Conservation (phyloP, 805 yeast species). For the Cyberlindnera veronae region DNA sequence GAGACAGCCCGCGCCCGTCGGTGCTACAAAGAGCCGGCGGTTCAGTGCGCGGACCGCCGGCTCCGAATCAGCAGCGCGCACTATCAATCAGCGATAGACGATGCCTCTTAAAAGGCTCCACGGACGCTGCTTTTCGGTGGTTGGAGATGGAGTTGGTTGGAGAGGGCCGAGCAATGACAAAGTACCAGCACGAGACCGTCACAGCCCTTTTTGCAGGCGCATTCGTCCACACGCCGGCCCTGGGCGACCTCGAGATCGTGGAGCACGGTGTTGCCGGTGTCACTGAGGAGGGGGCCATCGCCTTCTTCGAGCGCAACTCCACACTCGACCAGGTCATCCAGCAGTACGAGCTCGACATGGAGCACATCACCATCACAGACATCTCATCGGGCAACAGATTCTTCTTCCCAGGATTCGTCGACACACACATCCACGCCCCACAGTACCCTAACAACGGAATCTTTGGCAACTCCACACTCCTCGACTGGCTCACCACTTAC, state of each 20-base stretch:
- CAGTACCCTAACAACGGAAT: slow-evolving; percentile 81
- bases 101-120: too few species aligned
- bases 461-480: slow-evolving; percentile 77
- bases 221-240: slow-evolving; percentile 63
- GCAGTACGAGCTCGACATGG: slow-evolving; percentile 20
- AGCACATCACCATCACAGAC: slow-evolving; percentile 33
- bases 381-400: slow-evolving; percentile 43
- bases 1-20: too few species aligned
- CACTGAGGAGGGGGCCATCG: slow-evolving; percentile 33
- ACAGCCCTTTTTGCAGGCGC: slow-evolving; percentile 59
- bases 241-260: slow-evolving; percentile 55
- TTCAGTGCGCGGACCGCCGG: too few species aligned
- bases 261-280: slow-evolving; percentile 63
- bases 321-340: slow-evolving; percentile 8
- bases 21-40: too few species aligned
- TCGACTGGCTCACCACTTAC: slow-evolving; percentile 85
- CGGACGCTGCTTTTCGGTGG: too few species aligned
- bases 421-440: slow-evolving; percentile 82
- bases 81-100: too few species aligned
- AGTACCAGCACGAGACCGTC: background rate
- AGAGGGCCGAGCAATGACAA: too few species aligned
- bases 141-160: too few species aligned
- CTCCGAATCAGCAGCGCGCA: too few species aligned
- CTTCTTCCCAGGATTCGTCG: slow-evolving; percentile 79
- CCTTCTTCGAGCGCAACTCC: slow-evolving; percentile 24